These are phyloP conservation scores for Entophlyctis helioformis DNA, from an alignment of 192 early-diverging fungal species.

Conservation along the genomic window DNA sequence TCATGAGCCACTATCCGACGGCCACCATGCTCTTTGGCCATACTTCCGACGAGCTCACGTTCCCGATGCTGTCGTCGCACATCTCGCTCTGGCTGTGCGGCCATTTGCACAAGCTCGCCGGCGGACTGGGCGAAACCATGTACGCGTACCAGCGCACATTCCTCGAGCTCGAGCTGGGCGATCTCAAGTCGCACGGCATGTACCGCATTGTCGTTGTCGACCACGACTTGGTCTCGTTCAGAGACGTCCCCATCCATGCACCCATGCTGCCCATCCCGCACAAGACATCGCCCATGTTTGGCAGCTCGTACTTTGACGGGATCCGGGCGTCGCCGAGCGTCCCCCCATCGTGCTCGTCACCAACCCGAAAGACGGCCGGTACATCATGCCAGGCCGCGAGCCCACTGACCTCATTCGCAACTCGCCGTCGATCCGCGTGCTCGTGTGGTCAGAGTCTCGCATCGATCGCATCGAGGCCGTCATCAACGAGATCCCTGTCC, in stretches of 20 bases:
- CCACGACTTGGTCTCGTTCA: conserved; percentile 72
- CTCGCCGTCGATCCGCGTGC: conserved; percentile 62
- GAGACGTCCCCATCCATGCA: conserved; percentile 57
- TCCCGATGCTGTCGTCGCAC: conserved; percentile 40
- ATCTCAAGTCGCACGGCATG: conserved; percentile 81
- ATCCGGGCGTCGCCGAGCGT: conserved; percentile 20
- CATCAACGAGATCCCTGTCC: conserved; percentile 31
- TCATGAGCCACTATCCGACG: conserved; percentile 63
- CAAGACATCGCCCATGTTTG: conserved; percentile 11
- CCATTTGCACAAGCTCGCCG: conserved; percentile 67
- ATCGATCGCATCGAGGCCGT: conserved; percentile 34
- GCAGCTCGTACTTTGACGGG: neutral
- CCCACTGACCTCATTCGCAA: conserved; percentile 47
- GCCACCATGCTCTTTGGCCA: conserved; percentile 65
- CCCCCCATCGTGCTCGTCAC: conserved; percentile 74
- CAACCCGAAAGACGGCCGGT: conserved; percentile 78
- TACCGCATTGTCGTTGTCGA: conserved; percentile 80
- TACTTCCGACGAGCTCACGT: conserved; percentile 41
- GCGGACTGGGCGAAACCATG: conserved; percentile 29
- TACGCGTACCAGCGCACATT: conserved; percentile 19
- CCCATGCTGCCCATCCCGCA: conserved; percentile 37
- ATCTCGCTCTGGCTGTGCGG: conserved; percentile 77
- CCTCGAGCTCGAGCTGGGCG: conserved; percentile 69
- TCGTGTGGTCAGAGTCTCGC: conserved; percentile 55
- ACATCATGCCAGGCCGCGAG: conserved; percentile 55